Evolutionary conservation across 1,284 basidiomycete species (phyloP), one percentile per base, ranked within the genome.

Genomic region (Grifola frondosa): DNA sequence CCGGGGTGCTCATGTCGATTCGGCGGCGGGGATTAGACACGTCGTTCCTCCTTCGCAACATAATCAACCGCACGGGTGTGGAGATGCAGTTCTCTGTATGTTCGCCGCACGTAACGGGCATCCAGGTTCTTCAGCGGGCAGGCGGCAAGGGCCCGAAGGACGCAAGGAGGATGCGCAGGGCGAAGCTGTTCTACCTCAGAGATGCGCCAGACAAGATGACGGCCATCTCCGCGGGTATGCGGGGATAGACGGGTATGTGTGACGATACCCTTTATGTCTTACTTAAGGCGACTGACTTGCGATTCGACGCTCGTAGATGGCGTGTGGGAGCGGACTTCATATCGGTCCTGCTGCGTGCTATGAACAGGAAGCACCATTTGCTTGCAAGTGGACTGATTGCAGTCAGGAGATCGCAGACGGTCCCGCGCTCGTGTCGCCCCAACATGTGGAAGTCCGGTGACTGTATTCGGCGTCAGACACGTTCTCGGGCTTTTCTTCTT

Each of bases 71-170:
- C 53, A 90, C 86, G 9, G 93, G 92, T 13, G 85, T 95, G 26
- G 93, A 97, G 72, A 86, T 91, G 84, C 86, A 85, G 59, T 90
- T 91, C 69, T 91, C 85, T 61, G 80, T 86, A 49, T 83, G 80
- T 61, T 88, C 84, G 39, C 93, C 94, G 22, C 78, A 89, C 62
- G 63, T 97, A 65, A 92, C 91, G 73, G 81, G 86, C 45, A 86
- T 97, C 65, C 84, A 83, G 67, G 70, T 96, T 40, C 63, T 87
- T 42, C 76, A 80, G 67, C 71, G 69, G 52, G 82, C 72, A 28
- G 71, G 73, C 19, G 59, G 61, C 11, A 37, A 20, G 20, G 58
- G 50, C 28, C 28, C 16, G 48, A 77, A 73, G 61, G 74, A 56
- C 40, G 69, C 65, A 6, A 61, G 75, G 49, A 69, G 78, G 56